Base-by-base conservation (phyloP, 176 grass and related monocot genomes). In the Oryza glaberrima region DNA sequence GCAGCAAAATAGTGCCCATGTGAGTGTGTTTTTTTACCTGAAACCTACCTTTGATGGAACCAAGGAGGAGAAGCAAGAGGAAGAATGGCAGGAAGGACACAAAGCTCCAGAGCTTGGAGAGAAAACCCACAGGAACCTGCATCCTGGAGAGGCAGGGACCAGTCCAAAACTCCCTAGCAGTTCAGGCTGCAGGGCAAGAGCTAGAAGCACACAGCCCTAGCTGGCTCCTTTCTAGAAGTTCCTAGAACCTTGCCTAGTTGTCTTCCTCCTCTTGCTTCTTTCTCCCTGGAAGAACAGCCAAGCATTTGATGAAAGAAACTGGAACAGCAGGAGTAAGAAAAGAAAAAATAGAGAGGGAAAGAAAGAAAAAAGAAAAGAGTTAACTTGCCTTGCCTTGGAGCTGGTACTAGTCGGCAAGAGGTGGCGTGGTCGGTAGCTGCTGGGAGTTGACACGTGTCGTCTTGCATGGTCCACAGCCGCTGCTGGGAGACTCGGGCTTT, bases 11-110 rank as follows among this genome's bases (percentile, higher is more conserved):
- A 47, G 6, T 1, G 40, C 3, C 46, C 11, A 47, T 49, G 3
- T 49, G 11, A 15, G 13, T 22, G 19, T 9, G 20, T 61, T 20
- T 22, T 6, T 56, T 56, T 56, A 56, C 16, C 49, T 6, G 49
- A 52, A 17, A 52, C 49, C 73, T 85, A 95, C 95, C 92, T 93
- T 93, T 98, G 81, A 82, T 16, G 46, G 83, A 73, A 76, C 92
- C 91, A 19, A 98, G 95, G 6, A 91, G 81, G 20, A 93, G 82
- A 3, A 95, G 88, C 43, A 90, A 77, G 77, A 92, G 0, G 77
- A 98, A 98, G 89, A 92, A 95, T 2, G 93, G 96, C 32, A 95
- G 67, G 77, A 94, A 95, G 14, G 96, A 90, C 6, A 87, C 34
- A 60, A 95, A 84, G 74, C 93, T 98, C 96, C 93, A 95, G 49